Evolutionary conservation across 805 yeast genomes (phyloP).

Genomic region (Candida tammaniensis): DNA sequence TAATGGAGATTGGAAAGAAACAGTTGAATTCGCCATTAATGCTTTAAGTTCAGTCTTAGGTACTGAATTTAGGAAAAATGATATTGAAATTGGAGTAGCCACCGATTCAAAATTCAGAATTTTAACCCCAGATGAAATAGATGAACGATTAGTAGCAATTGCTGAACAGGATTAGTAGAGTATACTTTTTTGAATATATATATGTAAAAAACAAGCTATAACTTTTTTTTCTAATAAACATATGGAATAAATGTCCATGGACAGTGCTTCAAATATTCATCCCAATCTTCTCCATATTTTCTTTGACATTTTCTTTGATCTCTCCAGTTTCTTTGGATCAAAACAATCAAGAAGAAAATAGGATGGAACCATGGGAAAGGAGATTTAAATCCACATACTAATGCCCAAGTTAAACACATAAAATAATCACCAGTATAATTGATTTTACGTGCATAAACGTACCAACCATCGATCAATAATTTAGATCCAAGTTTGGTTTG

Average conservation of each 20-base stretch:
- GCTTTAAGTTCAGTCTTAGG: slow-evolving; percentile 84
- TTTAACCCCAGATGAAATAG: slow-evolving; percentile 83
- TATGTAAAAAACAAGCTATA: too few relatives aligned
- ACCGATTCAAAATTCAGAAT: slow-evolving; percentile 67
- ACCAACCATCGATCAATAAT: slow-evolving; percentile 92
- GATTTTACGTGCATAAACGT: slow-evolving; percentile 85
- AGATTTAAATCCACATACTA: slow-evolving; percentile 82
- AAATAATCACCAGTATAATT: slow-evolving; percentile 94
- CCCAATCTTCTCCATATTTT: slow-evolving; percentile 96
- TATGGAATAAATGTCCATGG: slow-evolving; percentile 92
- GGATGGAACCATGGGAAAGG: slow-evolving; percentile 98
- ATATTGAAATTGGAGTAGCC: slow-evolving; percentile 91
- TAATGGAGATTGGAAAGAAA: slow-evolving; percentile 82
- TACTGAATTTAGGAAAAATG: slow-evolving; percentile 91
- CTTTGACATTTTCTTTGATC: slow-evolving; percentile 79
- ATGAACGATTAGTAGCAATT: slow-evolving; percentile 87
- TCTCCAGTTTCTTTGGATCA: slow-evolving; percentile 84
- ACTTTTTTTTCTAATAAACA: slow-evolving; percentile 46
- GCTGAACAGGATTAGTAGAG: slow-evolving; percentile 83
- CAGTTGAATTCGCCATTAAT: slow-evolving; percentile 85
- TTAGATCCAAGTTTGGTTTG: slow-evolving; percentile 81
- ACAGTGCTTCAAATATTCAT: slow-evolving; percentile 75
- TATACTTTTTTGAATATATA: too few relatives aligned
- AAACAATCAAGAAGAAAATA: slow-evolving; percentile 78
- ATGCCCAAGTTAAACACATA: slow-evolving; percentile 89